Percentiles rank a stretch among this genome's conserved stretches.
These are phyloP conservation scores for Fragaria nilgerrensis DNA, from an alignment of 306 rosid genomes.

Conservation along the genomic window DNA sequence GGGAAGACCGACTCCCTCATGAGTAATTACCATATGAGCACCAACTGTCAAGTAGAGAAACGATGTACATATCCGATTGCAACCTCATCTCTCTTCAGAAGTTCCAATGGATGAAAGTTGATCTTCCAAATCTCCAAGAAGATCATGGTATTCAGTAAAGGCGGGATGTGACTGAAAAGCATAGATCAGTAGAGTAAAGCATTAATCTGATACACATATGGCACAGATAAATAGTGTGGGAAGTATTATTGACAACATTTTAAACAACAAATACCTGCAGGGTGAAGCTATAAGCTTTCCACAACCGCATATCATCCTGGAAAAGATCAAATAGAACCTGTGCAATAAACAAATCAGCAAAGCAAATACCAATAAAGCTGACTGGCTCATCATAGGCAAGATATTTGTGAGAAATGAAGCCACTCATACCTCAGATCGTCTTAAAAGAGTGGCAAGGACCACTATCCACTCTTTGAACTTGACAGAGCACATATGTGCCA, in stretches of 20 bases:
- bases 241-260: background rate
- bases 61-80: conserved; percentile 18
- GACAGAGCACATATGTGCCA: conserved; percentile 95
- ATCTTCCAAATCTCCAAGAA: conserved; percentile 69
- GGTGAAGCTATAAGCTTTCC: conserved; percentile 79
- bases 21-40: conserved; percentile 21
- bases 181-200: conserved; percentile 18
- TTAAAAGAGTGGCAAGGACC: conserved; percentile 86
- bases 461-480: conserved; percentile 99
- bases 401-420: conserved; percentile 18
- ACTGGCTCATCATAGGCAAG: conserved; percentile 21
- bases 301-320: conserved; percentile 67
- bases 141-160: conserved; percentile 71
- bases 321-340: conserved; percentile 91
- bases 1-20: background rate
- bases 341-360: conserved; percentile 11
- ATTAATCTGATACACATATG: background rate
- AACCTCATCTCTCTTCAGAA: conserved; percentile 38
- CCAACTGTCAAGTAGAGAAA: conserved; percentile 25
- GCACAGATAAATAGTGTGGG: conserved; percentile 10
- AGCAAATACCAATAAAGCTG: background rate
- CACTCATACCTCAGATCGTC: conserved; percentile 77
- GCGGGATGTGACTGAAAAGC: conserved; percentile 52
- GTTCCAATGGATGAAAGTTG: conserved; percentile 54
- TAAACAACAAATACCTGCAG: conserved; percentile 56